A percentile compares a stretch with the other conserved stretches of the same genome.
Conservation (phyloP, 768 basidiomycete genomes). For the Pleurotus tuoliensis region DNA sequence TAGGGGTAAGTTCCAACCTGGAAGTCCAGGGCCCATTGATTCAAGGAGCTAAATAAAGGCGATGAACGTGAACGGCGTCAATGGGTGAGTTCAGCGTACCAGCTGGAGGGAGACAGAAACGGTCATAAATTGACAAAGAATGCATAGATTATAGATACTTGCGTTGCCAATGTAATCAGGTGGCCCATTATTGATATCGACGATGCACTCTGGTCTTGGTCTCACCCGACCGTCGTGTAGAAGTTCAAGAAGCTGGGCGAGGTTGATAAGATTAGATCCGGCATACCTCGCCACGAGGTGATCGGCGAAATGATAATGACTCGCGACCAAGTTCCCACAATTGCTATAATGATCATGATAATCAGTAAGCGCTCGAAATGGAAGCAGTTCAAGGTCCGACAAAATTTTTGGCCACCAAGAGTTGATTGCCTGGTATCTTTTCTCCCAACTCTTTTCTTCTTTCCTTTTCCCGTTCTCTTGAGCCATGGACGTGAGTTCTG, state of each 20-base stretch:
- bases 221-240: too few relatives aligned
- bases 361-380: slow-evolving; percentile 18
- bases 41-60: slow-evolving; percentile 63
- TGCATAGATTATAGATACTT: slow-evolving; percentile 20
- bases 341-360: slow-evolving; percentile 9
- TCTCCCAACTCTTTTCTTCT: slow-evolving; percentile 22
- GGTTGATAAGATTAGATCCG: not conserved
- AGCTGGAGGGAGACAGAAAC: slow-evolving; percentile 16
- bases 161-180: slow-evolving; percentile 88
- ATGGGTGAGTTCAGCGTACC: slow-evolving; percentile 20
- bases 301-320: not conserved
- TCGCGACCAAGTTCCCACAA: not conserved
- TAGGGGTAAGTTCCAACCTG: slow-evolving; percentile 41
- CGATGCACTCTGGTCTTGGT: too few relatives aligned
- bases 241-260: too few relatives aligned
- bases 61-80: slow-evolving; percentile 7
- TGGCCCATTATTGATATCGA: slow-evolving; percentile 57
- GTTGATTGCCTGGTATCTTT: slow-evolving; percentile 18
- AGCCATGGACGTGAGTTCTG: slow-evolving; percentile 47
- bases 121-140: slow-evolving; percentile 15
- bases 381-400: slow-evolving; percentile 49
- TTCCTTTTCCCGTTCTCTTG: slow-evolving; percentile 18
- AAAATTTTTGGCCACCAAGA: slow-evolving; percentile 41
- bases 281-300: not conserved
- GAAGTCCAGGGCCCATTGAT: slow-evolving; percentile 97